A percentile compares a stretch with the other conserved stretches of the same genome.
Conservation (phyloP, 2,329 filamentous ascomycete species). For the Capronia epimyces region DNA sequence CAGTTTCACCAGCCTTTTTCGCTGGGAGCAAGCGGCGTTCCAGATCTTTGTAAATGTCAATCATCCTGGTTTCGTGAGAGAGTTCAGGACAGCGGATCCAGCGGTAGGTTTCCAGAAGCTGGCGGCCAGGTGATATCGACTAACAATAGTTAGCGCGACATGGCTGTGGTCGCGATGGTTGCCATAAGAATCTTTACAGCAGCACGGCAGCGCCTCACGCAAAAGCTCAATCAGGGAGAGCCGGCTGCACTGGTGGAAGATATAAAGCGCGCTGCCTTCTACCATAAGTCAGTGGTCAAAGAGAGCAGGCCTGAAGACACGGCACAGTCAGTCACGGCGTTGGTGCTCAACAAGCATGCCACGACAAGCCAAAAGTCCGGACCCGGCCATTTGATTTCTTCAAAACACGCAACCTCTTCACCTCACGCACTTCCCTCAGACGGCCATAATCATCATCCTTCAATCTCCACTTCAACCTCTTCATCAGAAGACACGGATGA, state of each 20-base stretch:
- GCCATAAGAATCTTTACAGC: slow-evolving; percentile 3
- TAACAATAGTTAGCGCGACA: not conserved
- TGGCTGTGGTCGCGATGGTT: not conserved
- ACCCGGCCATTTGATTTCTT: not conserved
- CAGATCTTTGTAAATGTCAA: slow-evolving; percentile 5
- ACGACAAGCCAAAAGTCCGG: not conserved
- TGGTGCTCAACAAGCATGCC: not conserved
- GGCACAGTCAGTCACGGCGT: not conserved
- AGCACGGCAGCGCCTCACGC: not conserved
- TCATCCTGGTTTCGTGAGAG: not conserved
- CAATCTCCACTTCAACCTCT: not conserved
- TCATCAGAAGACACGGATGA: not conserved
- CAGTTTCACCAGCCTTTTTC: not conserved
- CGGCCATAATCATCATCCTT: too few species aligned
- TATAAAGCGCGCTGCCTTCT: not conserved
- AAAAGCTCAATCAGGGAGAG: not conserved
- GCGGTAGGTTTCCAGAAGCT: not conserved
- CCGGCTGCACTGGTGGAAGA: not conserved
- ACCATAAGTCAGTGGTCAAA: slow-evolving; percentile 1
- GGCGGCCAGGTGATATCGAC: not conserved
- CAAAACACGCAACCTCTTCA: not conserved
- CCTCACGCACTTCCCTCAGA: too few species aligned
- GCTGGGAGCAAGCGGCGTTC: not conserved
- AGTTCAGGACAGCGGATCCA: not conserved
- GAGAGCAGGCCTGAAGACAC: not conserved